phyloP scores from a whole-genome alignment of 2,329 filamentous ascomycete species.

The Geosmithia flava region DNA sequence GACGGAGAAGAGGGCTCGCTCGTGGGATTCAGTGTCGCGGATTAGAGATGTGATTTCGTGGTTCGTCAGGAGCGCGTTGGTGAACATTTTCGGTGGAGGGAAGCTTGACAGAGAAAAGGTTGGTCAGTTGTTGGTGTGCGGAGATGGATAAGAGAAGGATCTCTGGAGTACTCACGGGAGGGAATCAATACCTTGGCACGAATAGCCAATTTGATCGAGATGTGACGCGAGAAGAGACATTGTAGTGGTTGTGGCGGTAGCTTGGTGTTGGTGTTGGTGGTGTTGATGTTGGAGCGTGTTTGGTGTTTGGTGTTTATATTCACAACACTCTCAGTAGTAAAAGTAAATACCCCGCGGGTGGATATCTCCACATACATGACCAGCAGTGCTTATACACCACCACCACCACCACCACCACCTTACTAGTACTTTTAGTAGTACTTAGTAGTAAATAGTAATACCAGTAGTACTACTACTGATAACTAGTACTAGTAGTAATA shows the following conservation, averaged over 20 bases:
- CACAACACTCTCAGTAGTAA: too few relatives aligned
- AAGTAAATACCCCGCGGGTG: too few relatives aligned
- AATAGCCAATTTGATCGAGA: conserved; percentile 65
- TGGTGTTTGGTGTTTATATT: background rate
- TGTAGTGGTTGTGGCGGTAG: conserved; percentile 6
- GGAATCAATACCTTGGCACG: conserved; percentile 63
- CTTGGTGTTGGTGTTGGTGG: background rate
- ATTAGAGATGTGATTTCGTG: conserved; percentile 92
- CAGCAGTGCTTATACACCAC: too few relatives aligned
- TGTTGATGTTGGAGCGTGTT: background rate
- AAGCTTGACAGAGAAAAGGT: conserved; percentile 43
- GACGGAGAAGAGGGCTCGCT: conserved; percentile 88
- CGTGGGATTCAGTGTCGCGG: conserved; percentile 87
- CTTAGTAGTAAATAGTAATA: too few relatives aligned
- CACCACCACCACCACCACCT: too few relatives aligned
- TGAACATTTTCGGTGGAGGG: conserved; percentile 84
- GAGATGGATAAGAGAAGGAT: background rate
- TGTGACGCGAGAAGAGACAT: conserved; percentile 63
- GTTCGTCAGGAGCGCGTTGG: conserved; percentile 76
- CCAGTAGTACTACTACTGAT: too few relatives aligned
- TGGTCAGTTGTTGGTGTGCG: background rate
- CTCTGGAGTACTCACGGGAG: conserved; percentile 47
- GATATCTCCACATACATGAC: too few relatives aligned
- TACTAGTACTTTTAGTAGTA: too few relatives aligned
- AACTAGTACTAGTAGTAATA: too few relatives aligned